Evolutionary conservation across 75 land plant species (phyloP), one percentile per base, ranked within the genome.

Genomic region (Sequoia sempervirens): DNA sequence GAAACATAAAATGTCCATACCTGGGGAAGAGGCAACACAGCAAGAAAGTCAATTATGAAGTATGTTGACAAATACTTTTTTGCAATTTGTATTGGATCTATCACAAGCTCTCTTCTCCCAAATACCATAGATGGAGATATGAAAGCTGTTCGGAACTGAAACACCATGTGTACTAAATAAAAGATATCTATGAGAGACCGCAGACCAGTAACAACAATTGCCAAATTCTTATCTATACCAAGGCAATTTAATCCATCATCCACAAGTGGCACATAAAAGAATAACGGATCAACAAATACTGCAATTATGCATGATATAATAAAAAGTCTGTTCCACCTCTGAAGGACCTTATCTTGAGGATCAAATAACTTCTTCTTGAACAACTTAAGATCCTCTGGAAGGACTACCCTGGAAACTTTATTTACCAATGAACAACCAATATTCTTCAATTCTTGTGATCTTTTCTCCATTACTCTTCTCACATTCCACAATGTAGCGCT

Each of bases 71-170:
- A 75, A 82, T 96, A 96, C 14, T 92, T 81, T 38, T 85, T 86
- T 54, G 99, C 99, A 70, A 96, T 96, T 86, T 87, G 85, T 52
- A 84, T 85, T 81, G 97, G 90, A 87, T 96, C 91, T 41, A 92
- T 90, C 11, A 96, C 97, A 40, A 96, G 95, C 86, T 95, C 97
- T 73, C 99, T 97, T 84, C 91, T 85, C 7, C 99, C 99, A 90
- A 93, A 92, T 53, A 93, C 93, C 46, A 91, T 89, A 76, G 97
- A 92, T n/a, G 96, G 94, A 28, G 92, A 92, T 83, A 92, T 91
- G 81, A 83, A 96, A 79, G 92, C 99, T 78, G 97, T 96, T 20
- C 93, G 91, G 80, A 96, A 95, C 68, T 91, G 93, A 75, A 96
- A 89, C 68, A 84, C 89, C 92, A 96, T 96, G 82, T 88, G 99